phyloP scores from a whole-genome alignment of 495 filamentous ascomycete genomes.

The Aspergillus nanangensis region DNA sequence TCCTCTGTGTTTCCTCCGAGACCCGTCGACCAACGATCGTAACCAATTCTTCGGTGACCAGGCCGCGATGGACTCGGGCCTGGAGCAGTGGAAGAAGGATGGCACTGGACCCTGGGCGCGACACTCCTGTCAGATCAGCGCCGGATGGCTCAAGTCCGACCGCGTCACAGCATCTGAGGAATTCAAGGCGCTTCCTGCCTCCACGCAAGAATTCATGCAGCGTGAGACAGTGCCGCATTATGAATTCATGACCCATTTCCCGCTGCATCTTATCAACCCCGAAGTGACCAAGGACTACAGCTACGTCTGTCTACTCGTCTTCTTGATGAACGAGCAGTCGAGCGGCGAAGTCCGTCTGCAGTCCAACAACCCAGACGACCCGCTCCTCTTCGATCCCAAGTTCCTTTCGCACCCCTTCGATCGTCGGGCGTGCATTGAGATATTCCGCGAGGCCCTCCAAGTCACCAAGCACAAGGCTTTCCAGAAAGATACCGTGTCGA shows the following conservation, averaged over 20 bases:
- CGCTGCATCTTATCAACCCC: constrained; percentile 23
- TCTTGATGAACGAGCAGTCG: constrained; percentile 36
- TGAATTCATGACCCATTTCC: constrained; percentile 34
- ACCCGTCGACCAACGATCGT: constrained; percentile 25
- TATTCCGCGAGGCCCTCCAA: constrained; percentile 41
- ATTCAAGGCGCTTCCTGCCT: constrained; percentile 38
- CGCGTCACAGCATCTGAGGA: constrained; percentile 29
- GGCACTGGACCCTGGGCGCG: constrained; percentile 41
- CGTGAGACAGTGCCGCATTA: constrained; percentile 44
- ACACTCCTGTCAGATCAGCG: constrained; percentile 33
- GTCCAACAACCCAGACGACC: constrained; percentile 48
- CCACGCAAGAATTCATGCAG: constrained; percentile 34
- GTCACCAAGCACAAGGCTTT: constrained; percentile 40
- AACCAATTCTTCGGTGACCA: constrained; percentile 28
- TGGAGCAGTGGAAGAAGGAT: constrained; percentile 43
- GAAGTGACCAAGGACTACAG: constrained; percentile 24
- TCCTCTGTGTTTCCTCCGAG: constrained; percentile 19
- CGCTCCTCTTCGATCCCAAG: constrained; percentile 53
- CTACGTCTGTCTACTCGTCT: constrained; percentile 23
- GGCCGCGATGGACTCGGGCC: constrained; percentile 32
- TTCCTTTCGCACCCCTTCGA: constrained; percentile 56
- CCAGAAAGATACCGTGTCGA: constrained; percentile 38
- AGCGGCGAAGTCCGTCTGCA: constrained; percentile 50
- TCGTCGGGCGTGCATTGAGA: constrained; percentile 48
- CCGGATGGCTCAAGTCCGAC: constrained; percentile 53